Percentiles rank a stretch among this genome's conserved stretches.
phyloP scores from a whole-genome alignment of 495 filamentous ascomycete genomes.

The Aspergillus coremiiformis region DNA sequence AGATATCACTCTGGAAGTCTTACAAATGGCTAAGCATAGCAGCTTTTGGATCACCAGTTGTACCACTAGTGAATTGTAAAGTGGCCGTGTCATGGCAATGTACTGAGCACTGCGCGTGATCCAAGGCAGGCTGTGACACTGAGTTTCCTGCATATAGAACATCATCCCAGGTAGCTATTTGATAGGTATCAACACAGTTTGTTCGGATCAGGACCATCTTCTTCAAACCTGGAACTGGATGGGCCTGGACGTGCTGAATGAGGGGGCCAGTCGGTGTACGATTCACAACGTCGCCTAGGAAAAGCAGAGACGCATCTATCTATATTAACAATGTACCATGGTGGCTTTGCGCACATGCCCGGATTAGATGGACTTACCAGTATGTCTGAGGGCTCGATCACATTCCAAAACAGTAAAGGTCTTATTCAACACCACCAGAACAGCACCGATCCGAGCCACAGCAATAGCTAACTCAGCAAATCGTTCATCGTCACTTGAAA shows the following conservation, averaged over 20 bases:
- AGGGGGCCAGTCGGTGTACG: not conserved
- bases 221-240: not conserved
- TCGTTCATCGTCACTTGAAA: conserved; percentile 51
- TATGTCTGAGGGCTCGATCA: conserved; percentile 42
- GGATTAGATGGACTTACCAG: conserved; percentile 21
- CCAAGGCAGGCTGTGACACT: not conserved
- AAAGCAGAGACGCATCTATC: not conserved
- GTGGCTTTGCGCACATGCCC: not conserved
- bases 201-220: not conserved
- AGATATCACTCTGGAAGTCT: not conserved
- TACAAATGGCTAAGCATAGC: conserved; percentile 53
- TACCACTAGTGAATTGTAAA: conserved; percentile 54
- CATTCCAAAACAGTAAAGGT: conserved; percentile 49
- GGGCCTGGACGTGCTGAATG: not conserved
- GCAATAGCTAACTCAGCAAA: conserved; percentile 51
- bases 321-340: not conserved
- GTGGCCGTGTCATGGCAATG: conserved; percentile 24
- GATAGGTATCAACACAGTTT: not conserved
- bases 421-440: conserved; percentile 50
- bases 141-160: not conserved
- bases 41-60: conserved; percentile 52
- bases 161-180: not conserved
- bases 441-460: conserved; percentile 44
- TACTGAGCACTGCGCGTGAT: not conserved
- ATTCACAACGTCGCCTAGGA: not conserved